Evolutionary conservation across 139 green algal genomes (phyloP).

Genomic region (Coelastrella sp.): DNA sequence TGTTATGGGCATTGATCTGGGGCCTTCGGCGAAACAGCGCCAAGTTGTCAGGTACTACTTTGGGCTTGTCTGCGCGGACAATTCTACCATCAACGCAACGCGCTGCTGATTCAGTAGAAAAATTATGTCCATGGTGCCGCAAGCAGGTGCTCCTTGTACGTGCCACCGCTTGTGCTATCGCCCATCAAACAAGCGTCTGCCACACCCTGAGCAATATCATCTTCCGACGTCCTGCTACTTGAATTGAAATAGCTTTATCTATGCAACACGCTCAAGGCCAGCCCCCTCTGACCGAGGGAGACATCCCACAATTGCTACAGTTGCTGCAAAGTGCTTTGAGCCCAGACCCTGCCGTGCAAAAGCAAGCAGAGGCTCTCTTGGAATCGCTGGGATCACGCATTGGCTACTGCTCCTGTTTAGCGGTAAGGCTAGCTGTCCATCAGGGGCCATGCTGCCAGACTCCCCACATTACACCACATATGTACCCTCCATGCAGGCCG

Average conservation of each 20-base stretch:
- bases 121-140: no score
- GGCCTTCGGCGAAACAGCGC: no score
- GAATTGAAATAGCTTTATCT: background rate
- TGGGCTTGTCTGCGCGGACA: background rate
- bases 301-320: constrained; percentile 61
- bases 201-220: background rate
- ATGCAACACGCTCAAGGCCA: background rate
- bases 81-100: no score
- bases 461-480: no score
- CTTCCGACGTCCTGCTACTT: background rate
- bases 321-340: constrained; percentile 73
- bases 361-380: constrained; percentile 77
- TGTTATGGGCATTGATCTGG: no score
- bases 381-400: constrained; percentile 65
- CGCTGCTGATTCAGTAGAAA: no score
- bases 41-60: background rate
- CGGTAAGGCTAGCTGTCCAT: constrained; percentile 65
- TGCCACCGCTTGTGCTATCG: no score
- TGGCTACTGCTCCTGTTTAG: constrained; percentile 89
- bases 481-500: constrained; percentile 70
- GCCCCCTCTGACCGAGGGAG: constrained; percentile 32
- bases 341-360: constrained; percentile 68
- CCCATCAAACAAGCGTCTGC: background rate
- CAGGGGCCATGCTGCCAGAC: no score
- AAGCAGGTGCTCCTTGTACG: no score